These are phyloP conservation scores for Saccharomycopsis babjevae DNA, from an alignment of 805 yeast species.

Conservation along the genomic window DNA sequence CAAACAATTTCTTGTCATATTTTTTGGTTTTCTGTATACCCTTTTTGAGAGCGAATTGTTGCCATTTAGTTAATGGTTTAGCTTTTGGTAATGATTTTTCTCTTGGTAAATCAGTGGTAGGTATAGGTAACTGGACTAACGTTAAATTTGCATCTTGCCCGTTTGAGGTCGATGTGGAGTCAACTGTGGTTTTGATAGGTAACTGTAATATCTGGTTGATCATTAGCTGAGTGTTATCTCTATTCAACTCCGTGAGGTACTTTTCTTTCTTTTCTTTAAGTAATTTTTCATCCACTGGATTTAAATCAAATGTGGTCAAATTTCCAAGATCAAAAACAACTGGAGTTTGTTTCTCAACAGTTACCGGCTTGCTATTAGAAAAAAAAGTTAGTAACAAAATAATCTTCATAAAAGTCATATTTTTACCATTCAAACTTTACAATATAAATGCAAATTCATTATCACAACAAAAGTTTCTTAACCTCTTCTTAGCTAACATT, in stretches of 20 bases:
- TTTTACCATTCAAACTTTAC: no score
- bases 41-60: conserved; percentile 87
- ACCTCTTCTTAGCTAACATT: not conserved
- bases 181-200: conserved; percentile 83
- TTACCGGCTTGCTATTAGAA: conserved; percentile 46
- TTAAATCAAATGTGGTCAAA: conserved; percentile 80
- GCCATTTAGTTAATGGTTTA: conserved; percentile 93
- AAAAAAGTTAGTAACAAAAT: not conserved
- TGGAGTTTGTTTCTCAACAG: conserved; percentile 88
- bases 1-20: conserved; percentile 80
- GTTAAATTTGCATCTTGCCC: conserved; percentile 71
- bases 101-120: conserved; percentile 75
- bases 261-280: conserved; percentile 53
- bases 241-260: conserved; percentile 52
- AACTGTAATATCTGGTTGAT: conserved; percentile 83
- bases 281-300: conserved; percentile 62
- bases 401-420: not conserved
- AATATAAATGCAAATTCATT: no score
- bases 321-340: conserved; percentile 85
- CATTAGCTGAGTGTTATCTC: conserved; percentile 89
- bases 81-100: conserved; percentile 93
- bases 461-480: no score
- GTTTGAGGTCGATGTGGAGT: conserved; percentile 44
- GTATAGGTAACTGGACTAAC: conserved; percentile 75
- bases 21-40: conserved; percentile 88